Percentiles rank a stretch among this genome's conserved stretches.
Conservation (phyloP, 1,284 basidiomycete species). For the Cutaneotrichosporon cavernicola region DNA sequence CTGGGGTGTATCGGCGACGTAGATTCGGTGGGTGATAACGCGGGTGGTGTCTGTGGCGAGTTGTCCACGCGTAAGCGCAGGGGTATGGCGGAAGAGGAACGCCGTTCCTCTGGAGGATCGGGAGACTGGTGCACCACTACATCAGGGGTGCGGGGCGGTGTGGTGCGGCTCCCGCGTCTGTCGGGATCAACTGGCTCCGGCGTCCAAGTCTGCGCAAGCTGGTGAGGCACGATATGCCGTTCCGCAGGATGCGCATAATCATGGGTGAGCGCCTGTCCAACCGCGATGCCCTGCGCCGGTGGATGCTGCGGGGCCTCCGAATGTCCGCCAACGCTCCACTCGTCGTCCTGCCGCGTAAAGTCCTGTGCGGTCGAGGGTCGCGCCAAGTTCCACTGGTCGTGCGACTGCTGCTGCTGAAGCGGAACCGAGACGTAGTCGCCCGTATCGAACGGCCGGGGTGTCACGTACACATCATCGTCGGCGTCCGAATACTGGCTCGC, state of each 20-base stretch:
- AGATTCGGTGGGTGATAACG: slow-evolving; percentile 5
- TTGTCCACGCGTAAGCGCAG: not conserved
- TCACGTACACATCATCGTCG: slow-evolving; percentile 9
- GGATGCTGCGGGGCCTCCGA: not conserved
- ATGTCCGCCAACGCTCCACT: slow-evolving; percentile 8
- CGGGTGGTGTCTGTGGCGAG: not conserved
- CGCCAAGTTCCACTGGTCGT: not conserved
- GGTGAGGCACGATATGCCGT: not conserved
- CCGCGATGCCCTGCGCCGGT: not conserved
- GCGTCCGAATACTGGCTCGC: slow-evolving; percentile 1
- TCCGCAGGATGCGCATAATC: not conserved
- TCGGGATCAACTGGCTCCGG: not conserved
- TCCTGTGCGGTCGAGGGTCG: not conserved
- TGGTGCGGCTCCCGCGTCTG: not conserved
- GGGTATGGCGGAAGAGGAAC: not conserved
- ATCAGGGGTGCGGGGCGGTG: not conserved
- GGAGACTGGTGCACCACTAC: not conserved
- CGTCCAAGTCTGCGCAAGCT: slow-evolving; percentile 3
- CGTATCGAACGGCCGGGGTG: not conserved
- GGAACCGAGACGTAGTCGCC: not conserved
- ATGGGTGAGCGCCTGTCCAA: slow-evolving; percentile 4
- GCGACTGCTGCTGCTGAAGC: not conserved
- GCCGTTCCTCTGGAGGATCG: not conserved
- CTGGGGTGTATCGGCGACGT: slow-evolving; percentile 21
- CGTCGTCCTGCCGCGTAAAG: slow-evolving; percentile 10